These are phyloP conservation scores for Ambrosiella xylebori DNA, from an alignment of 2,329 filamentous ascomycete species.

Conservation along the genomic window DNA sequence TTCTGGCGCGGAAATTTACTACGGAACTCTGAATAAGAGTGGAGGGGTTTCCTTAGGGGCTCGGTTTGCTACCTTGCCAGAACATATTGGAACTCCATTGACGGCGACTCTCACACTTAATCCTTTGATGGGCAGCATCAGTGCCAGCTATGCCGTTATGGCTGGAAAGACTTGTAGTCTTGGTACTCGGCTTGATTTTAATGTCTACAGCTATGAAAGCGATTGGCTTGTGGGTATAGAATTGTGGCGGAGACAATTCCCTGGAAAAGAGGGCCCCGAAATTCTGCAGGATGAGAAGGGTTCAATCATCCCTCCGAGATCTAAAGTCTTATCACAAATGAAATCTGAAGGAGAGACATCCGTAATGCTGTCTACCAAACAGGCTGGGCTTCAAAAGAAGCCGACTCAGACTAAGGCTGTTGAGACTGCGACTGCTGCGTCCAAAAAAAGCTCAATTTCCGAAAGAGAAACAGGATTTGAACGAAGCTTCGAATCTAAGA, in stretches of 20 bases:
- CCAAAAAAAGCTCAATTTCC: background rate
- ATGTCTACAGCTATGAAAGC: slow-evolving; percentile 95
- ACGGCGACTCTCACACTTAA: slow-evolving; percentile 88
- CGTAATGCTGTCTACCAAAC: background rate
- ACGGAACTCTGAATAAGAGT: slow-evolving; percentile 85
- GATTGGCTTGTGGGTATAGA: slow-evolving; percentile 84
- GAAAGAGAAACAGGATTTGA: slow-evolving; percentile 17
- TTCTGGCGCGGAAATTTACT: slow-evolving; percentile 84
- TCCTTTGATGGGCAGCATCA: slow-evolving; percentile 84
- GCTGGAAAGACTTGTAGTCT: slow-evolving; percentile 70
- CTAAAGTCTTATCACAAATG: background rate
- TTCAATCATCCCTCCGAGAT: slow-evolving; percentile 1
- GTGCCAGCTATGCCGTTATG: slow-evolving; percentile 78
- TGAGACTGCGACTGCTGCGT: background rate
- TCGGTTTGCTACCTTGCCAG: slow-evolving; percentile 74
- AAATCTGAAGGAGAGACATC: background rate
- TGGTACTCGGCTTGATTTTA: slow-evolving; percentile 87
- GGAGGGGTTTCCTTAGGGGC: slow-evolving; percentile 78
- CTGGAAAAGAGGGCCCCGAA: slow-evolving; percentile 19
- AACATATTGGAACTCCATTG: slow-evolving; percentile 69
- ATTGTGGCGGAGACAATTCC: slow-evolving; percentile 56
- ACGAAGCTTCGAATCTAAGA: slow-evolving; percentile 36
- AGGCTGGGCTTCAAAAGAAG: background rate
- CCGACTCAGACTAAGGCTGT: background rate
- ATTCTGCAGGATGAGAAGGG: slow-evolving; percentile 7